Conservation (phyloP, 768 basidiomycete species). For the Boletus huronensis region DNA sequence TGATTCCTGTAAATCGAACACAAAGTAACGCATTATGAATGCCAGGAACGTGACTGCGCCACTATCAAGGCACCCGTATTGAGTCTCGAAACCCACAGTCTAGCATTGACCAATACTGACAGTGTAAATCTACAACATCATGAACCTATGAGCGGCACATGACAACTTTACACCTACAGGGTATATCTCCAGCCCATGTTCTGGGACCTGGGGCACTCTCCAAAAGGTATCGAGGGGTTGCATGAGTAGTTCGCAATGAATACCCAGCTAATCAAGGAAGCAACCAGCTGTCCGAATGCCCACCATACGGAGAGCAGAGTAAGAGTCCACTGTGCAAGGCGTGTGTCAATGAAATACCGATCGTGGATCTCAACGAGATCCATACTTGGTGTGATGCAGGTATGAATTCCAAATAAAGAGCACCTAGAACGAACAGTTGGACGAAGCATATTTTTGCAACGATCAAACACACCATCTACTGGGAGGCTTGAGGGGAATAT, state of each 20-base stretch:
- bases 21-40: conserved; percentile 52
- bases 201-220: conserved; percentile 43
- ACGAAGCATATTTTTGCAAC: neutral
- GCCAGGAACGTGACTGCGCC: conserved; percentile 48
- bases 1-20: conserved; percentile 59
- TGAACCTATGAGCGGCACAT: neutral
- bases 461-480: conserved; percentile 39
- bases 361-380: neutral
- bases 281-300: conserved; percentile 48
- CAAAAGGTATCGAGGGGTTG: conserved; percentile 24
- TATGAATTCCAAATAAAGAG: conserved; percentile 44
- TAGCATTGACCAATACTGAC: conserved; percentile 26
- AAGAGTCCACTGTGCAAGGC: conserved; percentile 43
- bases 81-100: neutral
- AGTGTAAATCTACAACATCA: conserved; percentile 35
- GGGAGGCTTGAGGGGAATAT: conserved; percentile 33
- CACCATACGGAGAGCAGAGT: conserved; percentile 55
- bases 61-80: conserved; percentile 22
- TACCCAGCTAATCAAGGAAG: conserved; percentile 51
- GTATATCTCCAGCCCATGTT: conserved; percentile 66
- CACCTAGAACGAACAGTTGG: conserved; percentile 29
- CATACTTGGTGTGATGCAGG: conserved; percentile 39
- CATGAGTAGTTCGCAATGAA: conserved; percentile 58
- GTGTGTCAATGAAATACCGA: neutral
- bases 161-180: conserved; percentile 29